A percentile compares a stretch with the other conserved stretches of the same genome.
Evolutionary conservation across 2,329 filamentous ascomycete genomes (phyloP).

Genomic region (Clonostachys solani): DNA sequence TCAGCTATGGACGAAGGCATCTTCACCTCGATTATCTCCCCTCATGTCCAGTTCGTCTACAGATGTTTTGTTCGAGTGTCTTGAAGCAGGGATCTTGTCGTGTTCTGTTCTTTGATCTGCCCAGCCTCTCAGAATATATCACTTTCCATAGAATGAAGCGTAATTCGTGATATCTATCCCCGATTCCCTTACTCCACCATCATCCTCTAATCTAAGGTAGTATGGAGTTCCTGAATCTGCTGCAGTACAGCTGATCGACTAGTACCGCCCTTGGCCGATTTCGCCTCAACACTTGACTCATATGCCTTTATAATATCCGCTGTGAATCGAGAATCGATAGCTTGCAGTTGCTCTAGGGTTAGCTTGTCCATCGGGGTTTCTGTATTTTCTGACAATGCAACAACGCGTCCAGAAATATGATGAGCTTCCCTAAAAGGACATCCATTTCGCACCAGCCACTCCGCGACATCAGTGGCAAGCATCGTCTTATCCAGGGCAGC

Average conservation of each 20-base stretch:
- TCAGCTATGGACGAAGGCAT: background rate
- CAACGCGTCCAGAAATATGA: slow-evolving; percentile 68
- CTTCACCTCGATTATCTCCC: background rate
- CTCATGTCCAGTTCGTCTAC: too few species aligned
- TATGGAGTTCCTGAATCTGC: slow-evolving; percentile 47
- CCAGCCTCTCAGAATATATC: slow-evolving; percentile 10
- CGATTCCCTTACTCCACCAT: slow-evolving; percentile 13
- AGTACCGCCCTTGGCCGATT: slow-evolving; percentile 65
- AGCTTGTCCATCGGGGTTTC: slow-evolving; percentile 65
- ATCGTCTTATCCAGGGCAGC: slow-evolving; percentile 69
- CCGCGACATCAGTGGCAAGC: slow-evolving; percentile 65
- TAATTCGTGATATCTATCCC: slow-evolving; percentile 15
- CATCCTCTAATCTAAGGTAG: slow-evolving; percentile 21
- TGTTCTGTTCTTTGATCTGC: background rate
- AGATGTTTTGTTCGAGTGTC: background rate
- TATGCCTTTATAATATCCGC: slow-evolving; percentile 63
- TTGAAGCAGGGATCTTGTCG: background rate
- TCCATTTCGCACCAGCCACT: slow-evolving; percentile 57
- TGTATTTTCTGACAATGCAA: slow-evolving; percentile 64
- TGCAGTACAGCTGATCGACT: slow-evolving; percentile 59
- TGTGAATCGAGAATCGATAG: slow-evolving; percentile 62
- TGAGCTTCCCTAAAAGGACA: slow-evolving; percentile 74
- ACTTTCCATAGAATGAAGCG: slow-evolving; percentile 16
- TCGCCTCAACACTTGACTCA: slow-evolving; percentile 67
- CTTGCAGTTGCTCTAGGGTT: slow-evolving; percentile 61